Conservation (phyloP, 306 rosid genomes). For the Cyclanthera cordifolia region DNA sequence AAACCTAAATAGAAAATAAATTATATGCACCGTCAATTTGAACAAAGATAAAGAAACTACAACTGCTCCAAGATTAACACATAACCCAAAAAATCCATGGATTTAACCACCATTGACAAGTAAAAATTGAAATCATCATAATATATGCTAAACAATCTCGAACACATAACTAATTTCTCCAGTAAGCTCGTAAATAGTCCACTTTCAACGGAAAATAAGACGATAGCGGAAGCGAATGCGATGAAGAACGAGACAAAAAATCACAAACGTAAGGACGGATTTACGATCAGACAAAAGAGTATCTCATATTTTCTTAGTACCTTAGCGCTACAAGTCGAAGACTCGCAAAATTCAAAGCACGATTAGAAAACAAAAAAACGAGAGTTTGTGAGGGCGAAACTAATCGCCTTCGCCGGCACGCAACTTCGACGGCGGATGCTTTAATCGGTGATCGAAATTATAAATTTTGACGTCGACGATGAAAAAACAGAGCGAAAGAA, state of each 20-base stretch:
- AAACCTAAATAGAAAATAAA: neutral
- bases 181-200: neutral
- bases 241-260: conserved; percentile 6
- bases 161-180: conserved; percentile 8
- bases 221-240: conserved; percentile 18
- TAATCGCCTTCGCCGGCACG: conserved; percentile 1
- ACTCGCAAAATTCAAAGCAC: conserved; percentile 8
- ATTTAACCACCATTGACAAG: conserved; percentile 10
- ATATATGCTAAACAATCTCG: neutral
- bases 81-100: neutral
- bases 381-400: neutral
- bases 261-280: conserved; percentile 12
- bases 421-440: neutral
- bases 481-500: conserved; percentile 13
- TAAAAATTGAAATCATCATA: neutral
- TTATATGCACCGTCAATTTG: neutral
- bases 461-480: conserved; percentile 2
- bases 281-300: conserved; percentile 2
- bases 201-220: conserved; percentile 3
- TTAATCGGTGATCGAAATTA: conserved; percentile 7
- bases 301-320: conserved; percentile 8
- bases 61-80: conserved; percentile 1
- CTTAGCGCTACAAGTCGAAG: conserved; percentile 8
- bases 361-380: neutral
- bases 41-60: neutral